Evolutionary conservation across 2,329 filamentous ascomycete genomes (phyloP).

Genomic region (Colletotrichum eleusines): DNA sequence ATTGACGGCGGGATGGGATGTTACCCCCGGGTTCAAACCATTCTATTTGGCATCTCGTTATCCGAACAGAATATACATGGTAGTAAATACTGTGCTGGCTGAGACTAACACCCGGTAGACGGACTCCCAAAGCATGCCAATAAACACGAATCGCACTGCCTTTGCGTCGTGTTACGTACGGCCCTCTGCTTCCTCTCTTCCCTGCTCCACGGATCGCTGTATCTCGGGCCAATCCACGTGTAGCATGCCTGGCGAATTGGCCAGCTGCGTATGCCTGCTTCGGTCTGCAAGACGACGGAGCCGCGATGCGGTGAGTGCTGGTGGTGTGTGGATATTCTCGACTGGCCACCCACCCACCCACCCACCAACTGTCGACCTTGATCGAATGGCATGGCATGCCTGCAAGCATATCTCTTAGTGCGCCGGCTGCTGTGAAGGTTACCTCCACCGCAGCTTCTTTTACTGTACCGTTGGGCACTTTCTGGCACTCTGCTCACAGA

Average conservation of each 20-base stretch:
- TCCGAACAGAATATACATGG: background rate
- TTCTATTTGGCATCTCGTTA: background rate
- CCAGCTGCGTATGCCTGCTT: conserved; percentile 30
- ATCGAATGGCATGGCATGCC: background rate
- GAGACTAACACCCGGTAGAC: conserved; percentile 5
- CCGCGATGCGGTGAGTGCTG: conserved; percentile 38
- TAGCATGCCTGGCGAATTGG: conserved; percentile 27
- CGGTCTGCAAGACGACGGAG: conserved; percentile 37
- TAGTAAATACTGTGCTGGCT: background rate
- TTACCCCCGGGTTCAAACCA: background rate
- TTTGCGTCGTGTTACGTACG: conserved; percentile 20
- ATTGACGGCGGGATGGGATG: conserved; percentile 4
- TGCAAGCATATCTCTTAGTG: conserved; percentile 17
- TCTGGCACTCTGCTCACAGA: conserved; percentile 25
- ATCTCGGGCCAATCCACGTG: conserved; percentile 32
- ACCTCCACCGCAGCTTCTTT: background rate
- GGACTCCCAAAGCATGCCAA: background rate
- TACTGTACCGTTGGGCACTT: background rate
- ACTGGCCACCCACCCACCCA: background rate
- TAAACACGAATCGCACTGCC: conserved; percentile 19
- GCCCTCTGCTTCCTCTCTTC: conserved; percentile 14
- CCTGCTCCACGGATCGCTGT: background rate
- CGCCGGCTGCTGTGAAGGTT: conserved; percentile 13
- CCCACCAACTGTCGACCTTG: conserved; percentile 16
- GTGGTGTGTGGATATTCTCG: conserved; percentile 1